Evolutionary conservation across 108 stramenopile genomes (phyloP).

Genomic region (Fragilariopsis cylindrus): DNA sequence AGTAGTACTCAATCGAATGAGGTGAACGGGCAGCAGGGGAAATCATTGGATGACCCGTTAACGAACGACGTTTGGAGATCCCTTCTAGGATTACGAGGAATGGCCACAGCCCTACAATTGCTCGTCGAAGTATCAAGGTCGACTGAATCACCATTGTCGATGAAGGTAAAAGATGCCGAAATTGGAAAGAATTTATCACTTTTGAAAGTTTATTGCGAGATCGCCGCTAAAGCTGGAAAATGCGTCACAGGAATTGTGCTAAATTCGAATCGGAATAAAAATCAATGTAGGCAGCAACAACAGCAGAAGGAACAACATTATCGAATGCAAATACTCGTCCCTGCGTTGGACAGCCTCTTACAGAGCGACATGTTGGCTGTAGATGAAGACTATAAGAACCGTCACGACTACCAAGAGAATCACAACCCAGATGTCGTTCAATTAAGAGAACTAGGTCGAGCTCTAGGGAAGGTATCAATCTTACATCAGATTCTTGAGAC

Average conservation of each 20-base stretch:
- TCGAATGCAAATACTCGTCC: background rate
- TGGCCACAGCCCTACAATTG: constrained; percentile 8
- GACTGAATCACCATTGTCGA: too few species aligned
- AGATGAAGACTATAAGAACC: background rate
- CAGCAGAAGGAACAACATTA: background rate
- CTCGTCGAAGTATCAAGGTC: background rate
- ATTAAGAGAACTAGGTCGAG: background rate
- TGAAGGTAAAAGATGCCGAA: background rate
- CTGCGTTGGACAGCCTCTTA: constrained; percentile 13
- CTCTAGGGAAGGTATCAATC: constrained; percentile 7
- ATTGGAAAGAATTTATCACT: background rate
- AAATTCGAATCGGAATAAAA: background rate
- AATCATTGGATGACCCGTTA: background rate
- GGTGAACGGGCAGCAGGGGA: background rate
- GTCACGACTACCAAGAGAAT: background rate
- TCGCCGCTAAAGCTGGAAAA: constrained; percentile 13
- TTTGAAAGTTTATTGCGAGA: constrained; percentile 10
- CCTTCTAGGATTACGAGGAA: constrained; percentile 7
- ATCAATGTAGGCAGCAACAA: background rate
- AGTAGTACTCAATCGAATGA: background rate
- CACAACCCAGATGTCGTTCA: background rate
- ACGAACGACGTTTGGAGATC: constrained; percentile 4
- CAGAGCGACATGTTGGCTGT: background rate
- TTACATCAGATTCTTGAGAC: background rate
- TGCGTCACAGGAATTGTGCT: constrained; percentile 3